Conservation (phyloP, 768 basidiomycete species). For the Aureoboletus auriporus region DNA sequence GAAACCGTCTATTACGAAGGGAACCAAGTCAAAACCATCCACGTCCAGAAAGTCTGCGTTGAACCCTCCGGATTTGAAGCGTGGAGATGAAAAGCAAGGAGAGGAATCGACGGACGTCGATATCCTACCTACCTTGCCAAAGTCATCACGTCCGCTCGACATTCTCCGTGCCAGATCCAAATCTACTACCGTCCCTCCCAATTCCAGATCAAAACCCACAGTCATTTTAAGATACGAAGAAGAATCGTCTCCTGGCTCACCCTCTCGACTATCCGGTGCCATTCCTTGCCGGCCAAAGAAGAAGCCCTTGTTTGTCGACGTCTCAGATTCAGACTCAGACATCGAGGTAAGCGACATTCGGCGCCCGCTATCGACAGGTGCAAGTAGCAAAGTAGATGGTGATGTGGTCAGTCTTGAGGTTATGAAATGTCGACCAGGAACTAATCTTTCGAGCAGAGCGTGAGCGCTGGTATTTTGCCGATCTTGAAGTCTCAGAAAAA, state of each 20-base stretch:
- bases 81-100: slow-evolving; percentile 8
- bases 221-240: slow-evolving; percentile 8
- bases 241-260: slow-evolving; percentile 5
- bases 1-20: slow-evolving; percentile 5
- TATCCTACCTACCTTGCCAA: slow-evolving; percentile 5
- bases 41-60: slow-evolving; percentile 2
- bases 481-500: background rate
- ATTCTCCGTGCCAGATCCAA: slow-evolving; percentile 16
- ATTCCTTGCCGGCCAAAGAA: slow-evolving; percentile 5
- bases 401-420: slow-evolving; percentile 8
- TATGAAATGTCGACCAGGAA: background rate
- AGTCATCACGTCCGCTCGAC: slow-evolving; percentile 26
- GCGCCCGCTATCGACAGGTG: background rate
- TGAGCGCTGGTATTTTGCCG: background rate
- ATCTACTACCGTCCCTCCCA: background rate
- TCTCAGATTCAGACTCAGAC: slow-evolving; percentile 23
- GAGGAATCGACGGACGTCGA: slow-evolving; percentile 3
- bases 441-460: slow-evolving; percentile 7
- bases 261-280: background rate
- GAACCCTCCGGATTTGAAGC: background rate
- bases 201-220: background rate
- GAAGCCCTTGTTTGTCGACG: slow-evolving; percentile 17
- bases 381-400: background rate
- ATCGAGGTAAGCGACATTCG: slow-evolving; percentile 15
- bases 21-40: slow-evolving; percentile 3